Conservation (phyloP, 73 alveolate genomes). For the Effrenium voratum region DNA sequence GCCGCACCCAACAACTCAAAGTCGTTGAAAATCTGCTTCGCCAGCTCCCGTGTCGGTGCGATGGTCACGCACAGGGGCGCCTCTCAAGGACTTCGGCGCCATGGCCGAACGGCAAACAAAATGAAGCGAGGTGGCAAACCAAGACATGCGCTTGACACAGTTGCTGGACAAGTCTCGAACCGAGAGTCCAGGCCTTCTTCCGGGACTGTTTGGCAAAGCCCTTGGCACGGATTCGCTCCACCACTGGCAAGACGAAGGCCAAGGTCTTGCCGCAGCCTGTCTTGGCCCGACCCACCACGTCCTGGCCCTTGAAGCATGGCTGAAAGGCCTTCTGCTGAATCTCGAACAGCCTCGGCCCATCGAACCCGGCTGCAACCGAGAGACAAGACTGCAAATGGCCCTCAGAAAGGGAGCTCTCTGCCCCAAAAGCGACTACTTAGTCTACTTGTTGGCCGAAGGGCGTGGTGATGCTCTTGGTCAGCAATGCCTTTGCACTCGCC, state of each 20-base stretch:
- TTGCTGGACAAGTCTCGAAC: not conserved
- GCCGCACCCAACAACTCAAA: constrained; percentile 94
- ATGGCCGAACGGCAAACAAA: too few species aligned
- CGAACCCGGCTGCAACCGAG: not conserved
- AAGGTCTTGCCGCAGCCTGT: constrained; percentile 99
- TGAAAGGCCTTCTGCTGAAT: constrained; percentile 97
- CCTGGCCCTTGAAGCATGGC: constrained; percentile 96
- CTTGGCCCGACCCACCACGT: constrained; percentile 97
- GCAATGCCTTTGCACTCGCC: constrained; percentile 63
- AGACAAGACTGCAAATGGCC: not conserved
- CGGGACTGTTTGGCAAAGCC: constrained; percentile 41
- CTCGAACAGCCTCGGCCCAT: constrained; percentile 29
- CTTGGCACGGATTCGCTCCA: constrained; percentile 96
- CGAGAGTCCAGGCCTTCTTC: constrained; percentile 15
- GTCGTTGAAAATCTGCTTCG: constrained; percentile 97
- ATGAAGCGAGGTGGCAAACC: too few species aligned
- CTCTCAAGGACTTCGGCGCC: not conserved
- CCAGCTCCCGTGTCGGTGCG: constrained; percentile 97
- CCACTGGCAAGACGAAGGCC: constrained; percentile 98
- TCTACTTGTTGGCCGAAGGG: not conserved
- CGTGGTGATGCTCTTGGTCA: constrained; percentile 68
- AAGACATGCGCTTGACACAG: too few species aligned
- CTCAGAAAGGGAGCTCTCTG: not conserved
- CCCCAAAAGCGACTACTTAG: not conserved
- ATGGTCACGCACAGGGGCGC: constrained; percentile 76